Conservation (phyloP, 2,329 filamentous ascomycete genomes). For the Xylogone sp. region DNA sequence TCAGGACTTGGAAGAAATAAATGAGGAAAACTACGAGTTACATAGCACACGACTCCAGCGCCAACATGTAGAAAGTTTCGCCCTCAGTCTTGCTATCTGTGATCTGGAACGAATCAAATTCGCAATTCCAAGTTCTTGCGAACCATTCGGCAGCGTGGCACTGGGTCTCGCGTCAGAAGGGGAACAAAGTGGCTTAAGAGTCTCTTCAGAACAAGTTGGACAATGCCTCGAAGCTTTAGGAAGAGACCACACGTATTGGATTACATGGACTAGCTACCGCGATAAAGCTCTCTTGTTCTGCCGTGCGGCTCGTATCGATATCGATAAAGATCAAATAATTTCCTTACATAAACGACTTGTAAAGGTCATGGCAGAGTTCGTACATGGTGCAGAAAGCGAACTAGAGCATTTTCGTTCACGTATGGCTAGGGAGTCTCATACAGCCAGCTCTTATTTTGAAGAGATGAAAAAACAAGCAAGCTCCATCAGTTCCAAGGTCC, state of each 20-base stretch:
- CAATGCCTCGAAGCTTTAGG: constrained; percentile 51
- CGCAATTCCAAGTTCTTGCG: constrained; percentile 46
- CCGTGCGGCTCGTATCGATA: constrained; percentile 53
- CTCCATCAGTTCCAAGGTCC: constrained; percentile 15
- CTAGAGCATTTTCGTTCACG: constrained; percentile 15
- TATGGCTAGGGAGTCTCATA: constrained; percentile 14
- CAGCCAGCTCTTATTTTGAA: constrained; percentile 19
- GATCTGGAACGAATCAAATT: constrained; percentile 52
- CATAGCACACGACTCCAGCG: constrained; percentile 32
- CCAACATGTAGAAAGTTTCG: constrained; percentile 51
- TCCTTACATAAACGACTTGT: constrained; percentile 22
- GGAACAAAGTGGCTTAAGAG: constrained; percentile 25
- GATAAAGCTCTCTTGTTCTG: constrained; percentile 61
- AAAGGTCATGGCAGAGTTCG: constrained; percentile 23
- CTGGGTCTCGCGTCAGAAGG: constrained; percentile 32
- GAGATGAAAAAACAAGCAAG: constrained; percentile 16
- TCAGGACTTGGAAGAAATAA: constrained; percentile 22
- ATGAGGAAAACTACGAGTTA: constrained; percentile 22
- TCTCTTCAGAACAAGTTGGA: constrained; percentile 31
- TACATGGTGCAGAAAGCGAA: constrained; percentile 17
- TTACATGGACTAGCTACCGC: constrained; percentile 58
- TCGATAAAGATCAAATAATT: constrained; percentile 43
- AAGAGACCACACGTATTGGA: constrained; percentile 55
- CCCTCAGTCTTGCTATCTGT: constrained; percentile 59
- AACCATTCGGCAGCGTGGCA: constrained; percentile 33